Percentiles rank a stretch among this genome's conserved stretches.
phyloP scores from a whole-genome alignment of 2,329 filamentous ascomycete species.

The Talaromyces sp. region DNA sequence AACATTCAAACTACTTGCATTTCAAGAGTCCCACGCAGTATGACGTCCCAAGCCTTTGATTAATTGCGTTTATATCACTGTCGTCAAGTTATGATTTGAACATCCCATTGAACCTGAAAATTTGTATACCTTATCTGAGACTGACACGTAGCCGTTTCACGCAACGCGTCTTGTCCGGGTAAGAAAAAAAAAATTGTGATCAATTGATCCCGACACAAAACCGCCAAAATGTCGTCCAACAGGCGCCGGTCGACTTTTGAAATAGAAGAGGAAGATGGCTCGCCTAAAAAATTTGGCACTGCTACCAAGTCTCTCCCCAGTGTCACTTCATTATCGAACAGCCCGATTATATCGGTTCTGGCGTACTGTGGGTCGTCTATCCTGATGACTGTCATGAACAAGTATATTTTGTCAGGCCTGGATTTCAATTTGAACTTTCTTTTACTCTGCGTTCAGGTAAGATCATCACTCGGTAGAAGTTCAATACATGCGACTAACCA shows the following conservation, averaged over 20 bases:
- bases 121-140: neutral
- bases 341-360: conserved; percentile 72
- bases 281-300: neutral
- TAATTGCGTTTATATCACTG: neutral
- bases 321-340: conserved; percentile 49
- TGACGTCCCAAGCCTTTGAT: neutral
- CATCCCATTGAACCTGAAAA: neutral
- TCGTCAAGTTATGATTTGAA: neutral
- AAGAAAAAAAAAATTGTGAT: neutral
- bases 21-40: neutral
- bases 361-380: conserved; percentile 96
- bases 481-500: neutral
- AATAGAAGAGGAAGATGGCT: neutral
- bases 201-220: neutral
- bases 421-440: conserved; percentile 96
- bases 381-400: conserved; percentile 98
- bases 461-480: conserved; percentile 20
- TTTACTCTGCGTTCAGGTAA: conserved; percentile 84
- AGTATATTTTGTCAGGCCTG: conserved; percentile 87
- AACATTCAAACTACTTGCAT: neutral
- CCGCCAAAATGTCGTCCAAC: neutral
- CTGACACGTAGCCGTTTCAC: neutral
- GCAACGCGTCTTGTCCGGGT: neutral
- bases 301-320: neutral
- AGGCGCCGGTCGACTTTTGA: neutral